Evolutionary conservation across 352 stramenopile genomes (phyloP).

Genomic region (Pythium apleroticum): DNA sequence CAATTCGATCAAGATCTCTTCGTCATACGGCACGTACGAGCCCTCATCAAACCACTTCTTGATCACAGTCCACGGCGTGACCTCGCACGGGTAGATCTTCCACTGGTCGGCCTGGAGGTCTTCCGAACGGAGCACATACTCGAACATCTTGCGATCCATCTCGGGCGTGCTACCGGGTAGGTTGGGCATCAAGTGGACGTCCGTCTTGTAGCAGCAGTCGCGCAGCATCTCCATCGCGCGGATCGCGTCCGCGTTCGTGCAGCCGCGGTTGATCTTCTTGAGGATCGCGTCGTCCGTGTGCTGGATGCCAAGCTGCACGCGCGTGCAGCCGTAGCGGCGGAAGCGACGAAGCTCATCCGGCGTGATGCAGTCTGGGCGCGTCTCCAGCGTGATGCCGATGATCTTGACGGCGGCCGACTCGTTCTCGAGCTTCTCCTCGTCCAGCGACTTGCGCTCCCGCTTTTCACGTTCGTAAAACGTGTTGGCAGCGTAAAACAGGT

Average conservation of each 20-base stretch:
- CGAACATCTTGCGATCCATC: constrained; percentile 89
- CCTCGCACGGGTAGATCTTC: constrained; percentile 95
- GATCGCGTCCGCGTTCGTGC: constrained; percentile 72
- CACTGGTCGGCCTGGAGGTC: constrained; percentile 93
- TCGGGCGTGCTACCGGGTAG: constrained; percentile 82
- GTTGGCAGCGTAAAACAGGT: constrained; percentile 93
- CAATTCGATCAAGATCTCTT: constrained; percentile 86
- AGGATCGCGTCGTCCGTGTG: constrained; percentile 91
- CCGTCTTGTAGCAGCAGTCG: constrained; percentile 93
- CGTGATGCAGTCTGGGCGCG: constrained; percentile 89
- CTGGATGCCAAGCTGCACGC: constrained; percentile 90
- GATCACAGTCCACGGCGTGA: constrained; percentile 90
- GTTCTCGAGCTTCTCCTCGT: constrained; percentile 90
- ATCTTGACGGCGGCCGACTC: constrained; percentile 83
- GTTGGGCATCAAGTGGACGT: constrained; percentile 94
- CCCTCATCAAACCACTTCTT: constrained; percentile 91
- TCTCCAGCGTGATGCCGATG: constrained; percentile 91
- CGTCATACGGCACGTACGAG: constrained; percentile 87
- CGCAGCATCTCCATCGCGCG: constrained; percentile 83
- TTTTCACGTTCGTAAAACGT: constrained; percentile 85
- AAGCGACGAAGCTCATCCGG: constrained; percentile 85
- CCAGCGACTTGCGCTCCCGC: constrained; percentile 64
- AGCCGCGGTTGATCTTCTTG: constrained; percentile 91
- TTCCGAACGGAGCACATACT: constrained; percentile 84
- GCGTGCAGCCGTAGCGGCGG: constrained; percentile 82